Conservation (phyloP, 2,329 filamentous ascomycete genomes). For the Fusarium anthophilum region DNA sequence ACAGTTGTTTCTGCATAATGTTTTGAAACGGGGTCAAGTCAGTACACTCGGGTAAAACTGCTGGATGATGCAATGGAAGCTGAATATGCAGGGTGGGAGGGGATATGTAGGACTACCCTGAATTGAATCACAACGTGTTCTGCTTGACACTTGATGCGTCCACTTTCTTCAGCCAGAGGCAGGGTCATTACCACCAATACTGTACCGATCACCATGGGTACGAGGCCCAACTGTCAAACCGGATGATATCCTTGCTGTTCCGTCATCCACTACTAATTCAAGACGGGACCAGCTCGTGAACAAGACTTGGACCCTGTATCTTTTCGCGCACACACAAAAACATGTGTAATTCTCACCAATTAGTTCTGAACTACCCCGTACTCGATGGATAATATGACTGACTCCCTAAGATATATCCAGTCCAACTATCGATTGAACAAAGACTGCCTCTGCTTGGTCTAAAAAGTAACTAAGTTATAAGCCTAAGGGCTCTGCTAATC, state of each 20-base stretch:
- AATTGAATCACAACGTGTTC: conserved; percentile 23
- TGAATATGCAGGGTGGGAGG: conserved; percentile 8
- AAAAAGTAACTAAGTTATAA: background rate
- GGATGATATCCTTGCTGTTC: conserved; percentile 31
- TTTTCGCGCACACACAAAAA: conserved; percentile 25
- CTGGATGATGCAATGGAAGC: conserved; percentile 10
- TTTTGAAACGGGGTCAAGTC: conserved; percentile 1
- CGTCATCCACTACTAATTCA: conserved; percentile 27
- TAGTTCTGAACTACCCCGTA: background rate
- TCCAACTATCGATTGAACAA: background rate
- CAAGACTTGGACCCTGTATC: conserved; percentile 37
- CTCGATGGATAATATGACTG: background rate
- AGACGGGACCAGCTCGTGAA: conserved; percentile 30
- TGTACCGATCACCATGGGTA: background rate
- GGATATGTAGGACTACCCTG: conserved; percentile 3
- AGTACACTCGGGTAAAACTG: background rate
- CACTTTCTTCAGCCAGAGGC: background rate
- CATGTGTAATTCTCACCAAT: conserved; percentile 13
- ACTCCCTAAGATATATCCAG: background rate
- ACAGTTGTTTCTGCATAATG: background rate
- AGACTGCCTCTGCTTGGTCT: background rate
- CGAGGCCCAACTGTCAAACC: conserved; percentile 29
- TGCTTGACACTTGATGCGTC: background rate
- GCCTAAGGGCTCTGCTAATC: background rate
- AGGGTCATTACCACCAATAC: background rate